phyloP scores from a whole-genome alignment of 2,329 filamentous ascomycete species.

The Talaromyces sp. region DNA sequence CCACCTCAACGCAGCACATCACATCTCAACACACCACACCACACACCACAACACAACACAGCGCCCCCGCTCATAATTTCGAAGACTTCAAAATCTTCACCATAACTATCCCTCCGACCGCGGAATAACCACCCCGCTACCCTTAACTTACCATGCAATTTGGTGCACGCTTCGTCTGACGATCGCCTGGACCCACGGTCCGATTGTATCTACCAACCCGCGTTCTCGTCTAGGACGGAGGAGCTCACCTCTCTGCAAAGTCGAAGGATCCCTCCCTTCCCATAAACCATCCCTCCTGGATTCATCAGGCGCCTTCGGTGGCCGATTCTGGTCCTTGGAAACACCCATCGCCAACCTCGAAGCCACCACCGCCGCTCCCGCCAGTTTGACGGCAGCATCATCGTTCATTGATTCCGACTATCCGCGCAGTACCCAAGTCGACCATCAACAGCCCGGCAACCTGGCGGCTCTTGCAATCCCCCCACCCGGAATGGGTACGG shows the following conservation, averaged over 20 bases:
- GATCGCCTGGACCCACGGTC: conserved; percentile 13
- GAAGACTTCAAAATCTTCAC: neutral
- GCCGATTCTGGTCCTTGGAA: conserved; percentile 44
- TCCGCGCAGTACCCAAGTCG: conserved; percentile 32
- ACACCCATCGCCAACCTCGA: conserved; percentile 30
- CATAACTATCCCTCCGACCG: neutral
- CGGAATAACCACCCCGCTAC: neutral
- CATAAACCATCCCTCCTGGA: conserved; percentile 40
- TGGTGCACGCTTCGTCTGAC: conserved; percentile 9
- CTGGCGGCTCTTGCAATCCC: conserved; percentile 60
- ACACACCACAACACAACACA: neutral
- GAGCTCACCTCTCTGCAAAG: neutral
- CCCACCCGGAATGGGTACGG: conserved; percentile 59
- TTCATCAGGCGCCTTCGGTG: conserved; percentile 44
- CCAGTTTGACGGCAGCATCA: conserved; percentile 31
- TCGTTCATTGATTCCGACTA: conserved; percentile 34
- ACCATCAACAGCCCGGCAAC: conserved; percentile 46
- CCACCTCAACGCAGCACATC: neutral
- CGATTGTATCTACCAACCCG: neutral
- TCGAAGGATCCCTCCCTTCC: conserved; percentile 16
- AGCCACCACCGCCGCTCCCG: conserved; percentile 18
- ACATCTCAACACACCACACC: neutral
- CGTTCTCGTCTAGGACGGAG: neutral
- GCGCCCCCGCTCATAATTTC: neutral
- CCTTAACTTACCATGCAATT: conserved; percentile 12